phyloP scores from a whole-genome alignment of 73 alveolate genomes.

The Uronychia setigera region DNA sequence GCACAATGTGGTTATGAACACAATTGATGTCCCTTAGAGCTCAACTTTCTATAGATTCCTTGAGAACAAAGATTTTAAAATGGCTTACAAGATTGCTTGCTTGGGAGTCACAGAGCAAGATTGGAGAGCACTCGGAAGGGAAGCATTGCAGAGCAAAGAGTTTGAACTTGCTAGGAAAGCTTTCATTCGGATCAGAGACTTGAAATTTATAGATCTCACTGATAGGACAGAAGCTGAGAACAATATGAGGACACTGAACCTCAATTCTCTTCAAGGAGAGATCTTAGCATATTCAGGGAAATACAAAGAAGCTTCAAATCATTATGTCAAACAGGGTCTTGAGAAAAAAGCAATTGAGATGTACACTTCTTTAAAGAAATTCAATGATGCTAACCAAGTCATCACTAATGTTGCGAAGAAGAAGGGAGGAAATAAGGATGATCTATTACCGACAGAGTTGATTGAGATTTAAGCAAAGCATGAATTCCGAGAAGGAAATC shows the following conservation, averaged over 20 bases:
- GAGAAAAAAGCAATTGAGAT: constrained; percentile 91
- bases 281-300: constrained; percentile 90
- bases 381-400: constrained; percentile 90
- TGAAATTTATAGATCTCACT: constrained; percentile 88
- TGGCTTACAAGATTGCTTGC: constrained; percentile 94
- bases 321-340: constrained; percentile 77
- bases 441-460: constrained; percentile 67
- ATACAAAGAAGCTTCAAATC: constrained; percentile 89
- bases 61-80: constrained; percentile 91
- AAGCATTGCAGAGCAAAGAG: constrained; percentile 83
- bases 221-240: constrained; percentile 82
- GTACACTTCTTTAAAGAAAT: constrained; percentile 85
- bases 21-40: constrained; percentile 96
- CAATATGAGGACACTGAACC: constrained; percentile 75
- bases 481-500: constrained; percentile 80
- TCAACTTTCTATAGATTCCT: constrained; percentile 91
- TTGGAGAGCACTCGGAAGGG: constrained; percentile 97
- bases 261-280: constrained; percentile 84
- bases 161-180: constrained; percentile 94
- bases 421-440: constrained; percentile 32
- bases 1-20: constrained; percentile 79
- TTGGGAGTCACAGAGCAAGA: constrained; percentile 98
- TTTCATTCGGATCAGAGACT: constrained; percentile 86
- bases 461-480: constrained; percentile 86
- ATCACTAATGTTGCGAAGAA: constrained; percentile 40